Conservation (phyloP, 176 grass and related monocot species). For the Carex scoparia region DNA sequence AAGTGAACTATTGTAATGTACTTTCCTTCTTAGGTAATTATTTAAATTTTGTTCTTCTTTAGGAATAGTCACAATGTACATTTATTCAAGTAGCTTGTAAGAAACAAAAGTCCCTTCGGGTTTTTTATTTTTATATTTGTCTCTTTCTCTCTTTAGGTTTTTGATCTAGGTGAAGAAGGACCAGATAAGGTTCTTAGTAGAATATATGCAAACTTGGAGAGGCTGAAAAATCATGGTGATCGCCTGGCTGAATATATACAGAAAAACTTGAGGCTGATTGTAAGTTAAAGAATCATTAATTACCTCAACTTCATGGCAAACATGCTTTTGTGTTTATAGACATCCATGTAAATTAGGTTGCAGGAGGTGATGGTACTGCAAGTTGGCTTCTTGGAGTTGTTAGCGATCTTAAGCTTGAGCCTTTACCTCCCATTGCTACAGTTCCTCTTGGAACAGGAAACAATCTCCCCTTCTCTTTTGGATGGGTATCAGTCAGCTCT, state of each 20-base stretch:
- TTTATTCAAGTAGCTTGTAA: constrained; percentile 20
- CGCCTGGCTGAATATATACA: constrained; percentile 53
- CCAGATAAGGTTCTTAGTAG: constrained; percentile 79
- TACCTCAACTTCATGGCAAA: constrained; percentile 14
- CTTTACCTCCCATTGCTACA: constrained; percentile 69
- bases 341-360: constrained; percentile 51
- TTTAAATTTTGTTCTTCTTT: background rate
- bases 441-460: constrained; percentile 95
- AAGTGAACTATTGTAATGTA: background rate
- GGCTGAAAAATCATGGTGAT: constrained; percentile 48
- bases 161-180: constrained; percentile 77
- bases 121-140: background rate
- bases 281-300: constrained; percentile 40
- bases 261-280: constrained; percentile 72
- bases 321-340: background rate
- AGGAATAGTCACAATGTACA: background rate
- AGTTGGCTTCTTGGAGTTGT: constrained; percentile 96
- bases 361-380: constrained; percentile 92
- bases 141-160: constrained; percentile 42
- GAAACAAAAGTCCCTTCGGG: constrained; percentile 1
- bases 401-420: constrained; percentile 73
- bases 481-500: constrained; percentile 47
- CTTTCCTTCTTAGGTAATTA: background rate
- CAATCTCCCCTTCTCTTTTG: constrained; percentile 94
- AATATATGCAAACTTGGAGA: constrained; percentile 81